Percentiles rank a stretch among this genome's conserved stretches.
These are phyloP conservation scores for Podaxis mareebaensis DNA, from an alignment of 768 basidiomycete genomes.

Conservation along the genomic window DNA sequence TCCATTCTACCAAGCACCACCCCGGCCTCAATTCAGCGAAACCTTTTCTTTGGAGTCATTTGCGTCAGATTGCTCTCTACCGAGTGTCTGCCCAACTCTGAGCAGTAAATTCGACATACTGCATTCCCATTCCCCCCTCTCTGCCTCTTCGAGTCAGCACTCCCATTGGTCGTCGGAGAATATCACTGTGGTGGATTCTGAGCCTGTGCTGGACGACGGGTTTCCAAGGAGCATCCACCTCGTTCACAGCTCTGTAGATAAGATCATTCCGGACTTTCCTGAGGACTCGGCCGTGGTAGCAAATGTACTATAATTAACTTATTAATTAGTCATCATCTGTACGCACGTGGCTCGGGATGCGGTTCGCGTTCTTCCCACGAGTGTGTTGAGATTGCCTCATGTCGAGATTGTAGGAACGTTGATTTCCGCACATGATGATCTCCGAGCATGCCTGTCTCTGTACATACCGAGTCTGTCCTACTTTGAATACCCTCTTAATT, in stretches of 20 bases:
- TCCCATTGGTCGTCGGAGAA: neutral
- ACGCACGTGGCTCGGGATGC: neutral
- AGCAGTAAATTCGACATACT: conserved; percentile 15
- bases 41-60: conserved; percentile 18
- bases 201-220: neutral
- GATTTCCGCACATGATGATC: neutral
- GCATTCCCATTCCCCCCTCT: conserved; percentile 18
- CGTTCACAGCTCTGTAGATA: neutral
- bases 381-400: conserved; percentile 1
- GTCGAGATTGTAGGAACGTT: neutral
- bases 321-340: neutral
- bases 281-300: neutral
- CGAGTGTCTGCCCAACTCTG: conserved; percentile 25
- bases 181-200: neutral
- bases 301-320: neutral
- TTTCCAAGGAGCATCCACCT: neutral
- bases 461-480: conserved; percentile 8
- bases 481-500: conserved; percentile 2
- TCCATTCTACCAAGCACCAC: conserved; percentile 34
- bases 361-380: conserved; percentile 1
- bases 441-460: conserved; percentile 9
- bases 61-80: conserved; percentile 30
- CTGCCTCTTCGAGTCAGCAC: neutral
- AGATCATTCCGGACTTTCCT: conserved; percentile 7
- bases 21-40: conserved; percentile 26